Conservation (phyloP, 208 protist species). For the Zelonia costaricensis region DNA sequence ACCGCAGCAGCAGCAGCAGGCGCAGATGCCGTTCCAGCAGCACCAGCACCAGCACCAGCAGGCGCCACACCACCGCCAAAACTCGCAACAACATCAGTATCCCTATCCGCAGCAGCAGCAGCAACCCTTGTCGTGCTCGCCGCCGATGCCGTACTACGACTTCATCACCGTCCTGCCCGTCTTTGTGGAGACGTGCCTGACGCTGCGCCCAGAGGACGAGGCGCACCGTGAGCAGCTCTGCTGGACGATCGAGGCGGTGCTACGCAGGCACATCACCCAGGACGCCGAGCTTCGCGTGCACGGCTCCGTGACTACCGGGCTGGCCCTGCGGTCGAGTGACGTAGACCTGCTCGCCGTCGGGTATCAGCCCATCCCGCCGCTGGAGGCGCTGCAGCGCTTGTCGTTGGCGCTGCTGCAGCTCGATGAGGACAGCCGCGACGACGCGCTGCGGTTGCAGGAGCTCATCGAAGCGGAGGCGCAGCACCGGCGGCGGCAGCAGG, state of each 20-base stretch:
- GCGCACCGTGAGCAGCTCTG: constrained; percentile 60
- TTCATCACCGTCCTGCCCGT: constrained; percentile 57
- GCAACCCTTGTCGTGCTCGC: constrained; percentile 1
- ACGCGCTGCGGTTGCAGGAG: constrained; percentile 26
- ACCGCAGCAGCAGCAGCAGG: constrained; percentile 15
- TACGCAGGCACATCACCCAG: constrained; percentile 31
- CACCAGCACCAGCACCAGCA: neutral
- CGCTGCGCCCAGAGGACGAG: constrained; percentile 41
- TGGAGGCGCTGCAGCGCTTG: constrained; percentile 71
- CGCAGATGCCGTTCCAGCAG: neutral
- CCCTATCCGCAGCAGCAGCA: constrained; percentile 1
- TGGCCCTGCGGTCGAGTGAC: constrained; percentile 78
- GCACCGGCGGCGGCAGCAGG: constrained; percentile 7
- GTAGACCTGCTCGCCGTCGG: constrained; percentile 79
- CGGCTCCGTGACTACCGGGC: constrained; percentile 74
- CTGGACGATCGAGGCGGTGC: constrained; percentile 55
- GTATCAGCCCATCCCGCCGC: constrained; percentile 67
- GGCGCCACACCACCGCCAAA: neutral
- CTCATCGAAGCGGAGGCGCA: constrained; percentile 37
- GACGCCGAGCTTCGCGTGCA: constrained; percentile 65
- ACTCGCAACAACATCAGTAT: neutral
- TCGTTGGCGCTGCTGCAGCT: constrained; percentile 57
- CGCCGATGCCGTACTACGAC: constrained; percentile 41
- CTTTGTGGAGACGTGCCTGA: constrained; percentile 70
- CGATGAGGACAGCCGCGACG: constrained; percentile 38